A percentile compares a stretch with the other conserved stretches of the same genome.
Evolutionary conservation across 1,284 basidiomycete genomes (phyloP).

Genomic region (Sporisorium iseilematis-ciliati): DNA sequence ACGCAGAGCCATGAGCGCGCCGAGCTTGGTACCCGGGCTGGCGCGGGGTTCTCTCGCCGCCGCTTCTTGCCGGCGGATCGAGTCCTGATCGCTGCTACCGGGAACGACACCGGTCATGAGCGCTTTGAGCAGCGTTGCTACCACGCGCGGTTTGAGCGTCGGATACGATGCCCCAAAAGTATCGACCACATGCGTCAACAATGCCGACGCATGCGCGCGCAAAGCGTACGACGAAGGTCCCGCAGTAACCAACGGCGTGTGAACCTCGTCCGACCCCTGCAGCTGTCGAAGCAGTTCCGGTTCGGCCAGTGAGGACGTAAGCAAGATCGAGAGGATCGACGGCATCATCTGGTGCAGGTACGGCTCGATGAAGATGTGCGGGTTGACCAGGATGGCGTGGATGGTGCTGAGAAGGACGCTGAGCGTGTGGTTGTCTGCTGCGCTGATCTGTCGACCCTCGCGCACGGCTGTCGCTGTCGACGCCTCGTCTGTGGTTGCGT

Average conservation of each 20-base stretch:
- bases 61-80: constrained; percentile 22
- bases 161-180: constrained; percentile 77
- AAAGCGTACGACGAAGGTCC: constrained; percentile 46
- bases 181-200: constrained; percentile 81
- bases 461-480: constrained; percentile 23
- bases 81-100: constrained; percentile 34
- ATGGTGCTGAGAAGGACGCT: constrained; percentile 61
- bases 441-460: constrained; percentile 35
- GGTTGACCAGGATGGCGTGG: constrained; percentile 73
- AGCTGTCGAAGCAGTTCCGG: constrained; percentile 32
- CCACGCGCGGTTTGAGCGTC: constrained; percentile 85
- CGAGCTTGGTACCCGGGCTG: constrained; percentile 62
- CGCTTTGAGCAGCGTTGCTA: constrained; percentile 90
- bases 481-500: constrained; percentile 2
- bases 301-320: constrained; percentile 81
- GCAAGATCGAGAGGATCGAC: constrained; percentile 87
- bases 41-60: constrained; percentile 37
- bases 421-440: constrained; percentile 56
- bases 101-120: constrained; percentile 74
- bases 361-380: constrained; percentile 92
- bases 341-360: constrained; percentile 96
- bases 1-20: constrained; percentile 63
- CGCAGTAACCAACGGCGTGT: constrained; percentile 35
- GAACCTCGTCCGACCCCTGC: constrained; percentile 20
- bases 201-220: constrained; percentile 74